Evolutionary conservation across 2,329 filamentous ascomycete genomes (phyloP).

Genomic region (Sclerotinia minor): DNA sequence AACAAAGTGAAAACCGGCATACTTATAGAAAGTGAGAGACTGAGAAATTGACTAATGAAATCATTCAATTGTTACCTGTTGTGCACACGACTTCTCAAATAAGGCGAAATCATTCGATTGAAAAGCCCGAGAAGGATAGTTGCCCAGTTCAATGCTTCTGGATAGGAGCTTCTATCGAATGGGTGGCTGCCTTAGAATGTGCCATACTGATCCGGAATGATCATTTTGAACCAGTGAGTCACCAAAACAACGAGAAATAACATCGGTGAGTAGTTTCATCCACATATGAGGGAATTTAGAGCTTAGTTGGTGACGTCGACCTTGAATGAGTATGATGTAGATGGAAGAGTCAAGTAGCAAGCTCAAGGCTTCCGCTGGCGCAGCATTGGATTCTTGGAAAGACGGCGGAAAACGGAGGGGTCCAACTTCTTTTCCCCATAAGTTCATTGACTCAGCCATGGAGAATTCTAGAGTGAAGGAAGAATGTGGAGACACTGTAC

Average conservation of each 20-base stretch:
- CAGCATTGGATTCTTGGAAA: neutral
- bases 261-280: conserved; percentile 14
- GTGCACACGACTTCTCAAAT: neutral
- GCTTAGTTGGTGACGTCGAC: conserved; percentile 11
- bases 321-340: neutral
- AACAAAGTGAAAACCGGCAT: conserved; percentile 3
- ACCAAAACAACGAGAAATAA: conserved; percentile 12
- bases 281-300: neutral
- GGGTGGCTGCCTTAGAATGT: conserved; percentile 6
- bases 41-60: conserved; percentile 11
- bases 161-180: conserved; percentile 7
- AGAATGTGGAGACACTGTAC: conserved; percentile 11
- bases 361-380: conserved; percentile 4
- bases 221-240: neutral
- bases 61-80: conserved; percentile 6
- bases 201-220: neutral
- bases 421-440: neutral
- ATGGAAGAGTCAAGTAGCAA: neutral
- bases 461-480: neutral
- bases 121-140: neutral
- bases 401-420: neutral
- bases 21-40: conserved; percentile 12
- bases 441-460: neutral
- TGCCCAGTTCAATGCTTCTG: neutral
- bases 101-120: conserved; percentile 1